Evolutionary conservation across 257 asterid species (phyloP).

Genomic region (Solanum pennellii): DNA sequence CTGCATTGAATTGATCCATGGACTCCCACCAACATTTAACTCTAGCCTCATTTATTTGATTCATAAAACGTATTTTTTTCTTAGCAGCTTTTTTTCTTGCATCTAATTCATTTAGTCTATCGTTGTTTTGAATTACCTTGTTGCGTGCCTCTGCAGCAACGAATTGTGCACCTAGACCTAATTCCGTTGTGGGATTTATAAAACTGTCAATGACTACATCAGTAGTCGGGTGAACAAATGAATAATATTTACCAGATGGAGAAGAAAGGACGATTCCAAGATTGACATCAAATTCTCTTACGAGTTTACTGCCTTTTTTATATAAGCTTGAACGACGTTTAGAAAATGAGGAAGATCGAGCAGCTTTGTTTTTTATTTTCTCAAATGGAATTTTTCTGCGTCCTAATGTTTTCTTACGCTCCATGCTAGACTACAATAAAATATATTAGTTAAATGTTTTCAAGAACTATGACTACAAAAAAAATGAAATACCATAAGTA

Average conservation of each 20-base stretch:
- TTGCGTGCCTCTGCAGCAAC: not conserved
- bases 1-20: not conserved
- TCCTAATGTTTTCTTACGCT: not conserved
- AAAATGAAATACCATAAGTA: not conserved
- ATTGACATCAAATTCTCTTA: slow-evolving; percentile 14
- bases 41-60: not conserved
- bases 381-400: not conserved
- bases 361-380: not conserved
- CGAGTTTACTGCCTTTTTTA: slow-evolving; percentile 19
- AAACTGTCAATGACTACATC: not conserved
- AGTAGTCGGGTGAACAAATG: slow-evolving; percentile 29
- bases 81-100: not conserved
- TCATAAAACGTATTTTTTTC: not conserved
- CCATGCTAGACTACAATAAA: not conserved
- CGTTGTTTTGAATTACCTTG: not conserved
- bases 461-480: not conserved
- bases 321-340: not conserved
- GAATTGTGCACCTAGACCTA: not conserved
- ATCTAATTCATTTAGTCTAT: not conserved
- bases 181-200: not conserved
- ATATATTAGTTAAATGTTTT: not conserved
- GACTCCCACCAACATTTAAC: not conserved
- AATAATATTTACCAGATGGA: slow-evolving; percentile 26
- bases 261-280: slow-evolving; percentile 19
- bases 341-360: not conserved